A percentile compares a stretch with the other conserved stretches of the same genome.
phyloP scores from a whole-genome alignment of 495 filamentous ascomycete species.

The Aspergillus sparsus region DNA sequence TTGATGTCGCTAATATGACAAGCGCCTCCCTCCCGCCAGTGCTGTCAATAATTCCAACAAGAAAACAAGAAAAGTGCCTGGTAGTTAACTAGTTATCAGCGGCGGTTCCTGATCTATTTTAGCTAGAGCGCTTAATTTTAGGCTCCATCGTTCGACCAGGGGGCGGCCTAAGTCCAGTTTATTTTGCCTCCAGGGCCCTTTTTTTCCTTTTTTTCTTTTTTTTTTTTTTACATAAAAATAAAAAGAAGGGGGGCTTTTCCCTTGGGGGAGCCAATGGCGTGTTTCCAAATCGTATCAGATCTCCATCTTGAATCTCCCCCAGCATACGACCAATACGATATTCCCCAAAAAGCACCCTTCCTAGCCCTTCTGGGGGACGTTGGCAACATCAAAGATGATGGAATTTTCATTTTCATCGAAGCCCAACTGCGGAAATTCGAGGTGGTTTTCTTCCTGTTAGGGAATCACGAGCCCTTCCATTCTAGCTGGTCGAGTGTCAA shows the following conservation, averaged over 20 bases:
- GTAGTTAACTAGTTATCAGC: not conserved
- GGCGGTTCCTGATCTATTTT: slow-evolving; percentile 6
- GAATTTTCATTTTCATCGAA: slow-evolving; percentile 45
- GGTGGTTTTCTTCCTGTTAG: slow-evolving; percentile 53
- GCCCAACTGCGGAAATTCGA: slow-evolving; percentile 47
- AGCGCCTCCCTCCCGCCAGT: not conserved
- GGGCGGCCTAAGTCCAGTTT: not conserved
- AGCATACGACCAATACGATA: slow-evolving; percentile 50
- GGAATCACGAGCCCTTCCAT: slow-evolving; percentile 60
- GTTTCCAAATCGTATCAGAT: slow-evolving; percentile 58
- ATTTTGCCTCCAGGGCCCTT: not conserved
- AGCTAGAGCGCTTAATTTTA: not conserved
- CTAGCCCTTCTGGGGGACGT: slow-evolving; percentile 62
- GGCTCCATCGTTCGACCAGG: not conserved
- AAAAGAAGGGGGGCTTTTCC: not conserved
- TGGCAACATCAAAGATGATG: slow-evolving; percentile 44
- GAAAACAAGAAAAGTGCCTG: not conserved
- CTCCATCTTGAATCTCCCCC: slow-evolving; percentile 54
- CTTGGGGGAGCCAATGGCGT: slow-evolving; percentile 19
- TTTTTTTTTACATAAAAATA: not conserved
- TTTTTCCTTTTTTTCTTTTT: not conserved
- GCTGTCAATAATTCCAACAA: not conserved
- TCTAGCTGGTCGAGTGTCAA: slow-evolving; percentile 40
- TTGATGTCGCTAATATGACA: not conserved
- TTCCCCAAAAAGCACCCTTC: slow-evolving; percentile 47